A percentile compares a stretch with the other conserved stretches of the same genome.
These are phyloP conservation scores for Basipetospora chlamydospora DNA, from an alignment of 2,329 filamentous ascomycete species.

Conservation along the genomic window DNA sequence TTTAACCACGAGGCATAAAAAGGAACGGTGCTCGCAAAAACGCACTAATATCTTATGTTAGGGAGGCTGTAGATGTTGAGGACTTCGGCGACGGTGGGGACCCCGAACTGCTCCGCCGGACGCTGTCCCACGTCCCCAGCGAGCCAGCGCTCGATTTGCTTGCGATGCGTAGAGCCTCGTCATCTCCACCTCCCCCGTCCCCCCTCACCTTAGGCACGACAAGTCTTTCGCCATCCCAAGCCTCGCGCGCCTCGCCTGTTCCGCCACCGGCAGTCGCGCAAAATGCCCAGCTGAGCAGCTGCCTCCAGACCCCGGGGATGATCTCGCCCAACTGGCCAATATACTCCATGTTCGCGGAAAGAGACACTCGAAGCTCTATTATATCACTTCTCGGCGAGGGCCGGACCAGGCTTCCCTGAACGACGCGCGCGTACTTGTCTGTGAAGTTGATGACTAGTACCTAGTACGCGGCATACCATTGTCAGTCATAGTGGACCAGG, in stretches of 20 bases:
- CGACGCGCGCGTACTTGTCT: background rate
- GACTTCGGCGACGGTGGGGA: conserved; percentile 45
- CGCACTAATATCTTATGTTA: no score
- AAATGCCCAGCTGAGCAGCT: background rate
- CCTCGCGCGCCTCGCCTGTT: no score
- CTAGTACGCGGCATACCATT: background rate
- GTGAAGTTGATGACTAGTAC: background rate
- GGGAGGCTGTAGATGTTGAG: no score
- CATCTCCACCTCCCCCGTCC: no score
- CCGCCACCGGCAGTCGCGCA: background rate
- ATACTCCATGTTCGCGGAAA: background rate
- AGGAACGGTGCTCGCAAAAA: no score
- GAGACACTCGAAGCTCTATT: background rate
- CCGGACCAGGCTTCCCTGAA: background rate
- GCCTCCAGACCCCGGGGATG: background rate
- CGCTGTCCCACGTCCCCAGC: conserved; percentile 54
- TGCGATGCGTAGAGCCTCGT: no score
- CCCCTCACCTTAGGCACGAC: no score
- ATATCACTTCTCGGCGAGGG: background rate
- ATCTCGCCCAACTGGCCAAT: background rate
- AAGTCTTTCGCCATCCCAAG: no score
- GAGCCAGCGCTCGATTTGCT: conserved; percentile 42
- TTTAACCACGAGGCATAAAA: no score
- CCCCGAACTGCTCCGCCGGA: conserved; percentile 44
- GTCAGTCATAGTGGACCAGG: no score